Evolutionary conservation across 805 yeast genomes (phyloP).

Genomic region (Wickerhamomyces mucosus): DNA sequence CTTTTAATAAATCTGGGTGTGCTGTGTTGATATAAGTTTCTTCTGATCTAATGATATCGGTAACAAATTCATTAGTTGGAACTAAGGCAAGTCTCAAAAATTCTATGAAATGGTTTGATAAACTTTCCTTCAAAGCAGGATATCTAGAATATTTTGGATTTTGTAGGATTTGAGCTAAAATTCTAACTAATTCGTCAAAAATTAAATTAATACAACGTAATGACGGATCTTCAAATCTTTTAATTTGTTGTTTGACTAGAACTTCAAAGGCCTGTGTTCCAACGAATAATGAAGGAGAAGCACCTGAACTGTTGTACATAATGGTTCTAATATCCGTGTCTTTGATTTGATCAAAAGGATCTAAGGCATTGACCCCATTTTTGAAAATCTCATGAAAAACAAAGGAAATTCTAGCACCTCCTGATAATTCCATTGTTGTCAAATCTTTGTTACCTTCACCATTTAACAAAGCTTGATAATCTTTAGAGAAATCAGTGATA

Average conservation of each 20-base stretch:
- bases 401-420: conserved; percentile 96
- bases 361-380: conserved; percentile 84
- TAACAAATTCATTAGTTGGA: conserved; percentile 82
- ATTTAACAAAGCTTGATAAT: conserved; percentile 80
- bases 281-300: conserved; percentile 91
- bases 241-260: conserved; percentile 86
- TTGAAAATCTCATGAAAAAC: conserved; percentile 95
- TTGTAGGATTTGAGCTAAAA: conserved; percentile 71
- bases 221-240: conserved; percentile 90
- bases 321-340: conserved; percentile 95
- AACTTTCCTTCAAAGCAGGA: conserved; percentile 83
- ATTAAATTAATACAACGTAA: conserved; percentile 80
- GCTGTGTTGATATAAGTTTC: conserved; percentile 95
- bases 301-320: conserved; percentile 93
- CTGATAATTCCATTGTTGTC: conserved; percentile 82
- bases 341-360: conserved; percentile 93
- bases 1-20: conserved; percentile 92
- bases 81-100: conserved; percentile 68
- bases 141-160: conserved; percentile 81
- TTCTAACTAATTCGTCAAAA: conserved; percentile 90
- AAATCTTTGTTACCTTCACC: conserved; percentile 83
- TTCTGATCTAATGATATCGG: conserved; percentile 77
- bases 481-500: conserved; percentile 88
- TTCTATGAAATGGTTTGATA: conserved; percentile 69
- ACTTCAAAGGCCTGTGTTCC: conserved; percentile 98